Base-by-base conservation (phyloP, 352 stramenopile species). In the Pythium phragmitis region DNA sequence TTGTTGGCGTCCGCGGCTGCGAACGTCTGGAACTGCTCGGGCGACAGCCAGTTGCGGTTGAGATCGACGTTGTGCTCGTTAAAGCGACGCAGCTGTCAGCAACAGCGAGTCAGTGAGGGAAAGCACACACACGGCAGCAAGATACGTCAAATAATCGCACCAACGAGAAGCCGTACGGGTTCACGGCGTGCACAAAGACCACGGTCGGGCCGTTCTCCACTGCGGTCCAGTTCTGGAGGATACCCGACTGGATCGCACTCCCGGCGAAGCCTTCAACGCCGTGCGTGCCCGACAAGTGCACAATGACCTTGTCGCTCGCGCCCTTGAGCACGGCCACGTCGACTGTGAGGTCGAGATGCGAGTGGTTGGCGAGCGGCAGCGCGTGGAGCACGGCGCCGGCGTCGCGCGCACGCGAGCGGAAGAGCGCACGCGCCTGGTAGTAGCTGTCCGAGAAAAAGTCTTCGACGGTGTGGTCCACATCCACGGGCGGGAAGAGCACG, bases 11-110 rank as follows among this genome's bases (percentile, higher is more conserved):
- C 84, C 28, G 73, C 60, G 9, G 46, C 56, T 21, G 74, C 67
- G 6, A 83, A 66, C 12, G 69, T 59, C 33, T 78, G 56, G 59
- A 91, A 95, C 47, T 85, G 65, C 14, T 76, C 69, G 0, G 59
- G 54, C 33, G 60, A 81, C 26, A 98, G 75, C 52, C 74, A 94
- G 74, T 98, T 98, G 36, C 92, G 82, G 70, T 98, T 98, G 45
- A 98, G 75, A 70, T 98, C 93, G 21, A 98, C 90, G 67, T 97
- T 97, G 64, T 98, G 75, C 71, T 98, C 93, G 65, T 98, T 98
- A 45, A 88, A 90, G 19, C 93, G 79, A 33, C 94, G 80, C 19
- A 97, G 77, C 70, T 79, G 60, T 12, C 55, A 30, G 13, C 14
- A 46, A 2, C 39, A 46, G 9, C 17, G 19, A 12, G 26, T 30